These are phyloP conservation scores for Pilobolus umbonatus DNA, from an alignment of 192 early-diverging fungal species.

Conservation along the genomic window DNA sequence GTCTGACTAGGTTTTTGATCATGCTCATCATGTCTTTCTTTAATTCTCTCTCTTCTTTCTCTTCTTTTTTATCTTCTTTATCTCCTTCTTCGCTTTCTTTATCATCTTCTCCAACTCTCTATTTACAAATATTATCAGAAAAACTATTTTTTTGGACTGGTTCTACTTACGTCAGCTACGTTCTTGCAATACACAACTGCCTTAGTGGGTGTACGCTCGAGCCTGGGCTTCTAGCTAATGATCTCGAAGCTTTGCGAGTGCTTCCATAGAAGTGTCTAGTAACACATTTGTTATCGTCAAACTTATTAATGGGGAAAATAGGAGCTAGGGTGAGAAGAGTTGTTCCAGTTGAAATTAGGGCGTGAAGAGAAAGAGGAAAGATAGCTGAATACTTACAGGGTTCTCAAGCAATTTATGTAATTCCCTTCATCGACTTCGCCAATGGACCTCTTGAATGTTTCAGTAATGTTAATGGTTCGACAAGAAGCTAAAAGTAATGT, in stretches of 20 bases:
- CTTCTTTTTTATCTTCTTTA: background rate
- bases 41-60: background rate
- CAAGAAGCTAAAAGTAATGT: background rate
- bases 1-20: background rate
- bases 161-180: conserved; percentile 2
- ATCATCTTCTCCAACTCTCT: too few species aligned
- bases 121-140: too few species aligned
- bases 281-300: background rate
- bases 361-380: background rate
- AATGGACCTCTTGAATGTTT: background rate
- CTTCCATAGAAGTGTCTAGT: background rate
- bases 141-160: background rate
- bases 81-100: background rate
- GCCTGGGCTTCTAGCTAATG: background rate
- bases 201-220: background rate
- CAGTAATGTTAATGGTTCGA: background rate
- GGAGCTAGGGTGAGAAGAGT: background rate
- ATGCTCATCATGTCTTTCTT: background rate
- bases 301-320: conserved; percentile 3
- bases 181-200: conserved; percentile 1
- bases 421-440: background rate
- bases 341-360: background rate
- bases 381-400: conserved; percentile 4
- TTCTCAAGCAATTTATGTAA: conserved; percentile 3
- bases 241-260: background rate